Evolutionary conservation across 352 stramenopile genomes (phyloP).

Genomic region (Hyaloperonospora arabidopsidis): DNA sequence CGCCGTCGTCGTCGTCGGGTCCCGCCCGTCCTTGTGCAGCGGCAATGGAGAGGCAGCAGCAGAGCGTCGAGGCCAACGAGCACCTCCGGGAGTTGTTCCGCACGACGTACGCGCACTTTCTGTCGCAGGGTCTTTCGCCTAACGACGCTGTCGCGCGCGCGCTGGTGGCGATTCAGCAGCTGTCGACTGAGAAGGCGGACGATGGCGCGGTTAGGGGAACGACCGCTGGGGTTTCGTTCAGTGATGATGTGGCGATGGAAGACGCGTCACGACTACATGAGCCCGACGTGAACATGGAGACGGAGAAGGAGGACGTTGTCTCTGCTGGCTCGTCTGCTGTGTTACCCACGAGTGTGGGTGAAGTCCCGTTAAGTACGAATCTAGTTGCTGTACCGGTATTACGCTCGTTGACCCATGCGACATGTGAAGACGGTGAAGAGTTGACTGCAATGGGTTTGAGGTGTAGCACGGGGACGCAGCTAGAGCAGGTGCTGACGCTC

Average conservation of each 20-base stretch:
- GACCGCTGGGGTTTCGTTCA: no score
- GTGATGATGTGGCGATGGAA: slow-evolving; percentile 44
- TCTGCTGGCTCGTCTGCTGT: slow-evolving; percentile 3
- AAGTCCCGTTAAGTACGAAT: not conserved
- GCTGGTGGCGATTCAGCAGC: slow-evolving; percentile 45
- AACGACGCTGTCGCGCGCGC: slow-evolving; percentile 55
- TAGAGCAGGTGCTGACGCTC: slow-evolving; percentile 36
- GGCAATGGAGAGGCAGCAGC: slow-evolving; percentile 27
- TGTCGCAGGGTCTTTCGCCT: slow-evolving; percentile 43
- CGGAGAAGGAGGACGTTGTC: slow-evolving; percentile 14
- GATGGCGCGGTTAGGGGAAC: not conserved
- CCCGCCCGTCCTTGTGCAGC: no score
- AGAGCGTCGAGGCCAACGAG: slow-evolving; percentile 9
- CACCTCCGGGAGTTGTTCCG: slow-evolving; percentile 45
- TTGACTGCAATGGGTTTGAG: no score
- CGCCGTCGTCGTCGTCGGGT: no score
- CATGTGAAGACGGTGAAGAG: no score
- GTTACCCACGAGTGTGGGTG: slow-evolving; percentile 11
- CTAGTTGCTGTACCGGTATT: no score
- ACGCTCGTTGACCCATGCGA: no score
- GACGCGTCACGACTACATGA: slow-evolving; percentile 21
- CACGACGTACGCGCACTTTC: slow-evolving; percentile 38
- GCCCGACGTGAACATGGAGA: slow-evolving; percentile 26
- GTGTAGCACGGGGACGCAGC: slow-evolving; percentile 16
- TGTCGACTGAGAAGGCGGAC: not conserved